Base-by-base conservation (phyloP, 169 alveolate genomes). In the Plasmodium fragile region DNA sequence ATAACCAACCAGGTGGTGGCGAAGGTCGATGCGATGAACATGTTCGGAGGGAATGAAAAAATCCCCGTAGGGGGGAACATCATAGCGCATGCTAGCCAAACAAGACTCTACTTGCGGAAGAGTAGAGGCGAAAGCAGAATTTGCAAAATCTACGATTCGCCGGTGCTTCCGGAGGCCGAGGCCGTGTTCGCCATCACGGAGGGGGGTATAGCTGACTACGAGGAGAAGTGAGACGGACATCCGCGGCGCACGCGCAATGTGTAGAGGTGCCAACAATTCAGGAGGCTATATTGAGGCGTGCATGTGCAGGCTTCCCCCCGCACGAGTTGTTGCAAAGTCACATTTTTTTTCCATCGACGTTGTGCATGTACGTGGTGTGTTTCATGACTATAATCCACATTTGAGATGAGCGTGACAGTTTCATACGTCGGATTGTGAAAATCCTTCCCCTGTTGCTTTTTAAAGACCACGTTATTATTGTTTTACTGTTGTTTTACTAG, bases 41-140 rank as follows among this genome's bases (percentile, higher is more conserved):
- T 96, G 95, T 96, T 95, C 92, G 98, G 97, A 81, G 94, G 92
- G 5, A 95, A 89, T 71, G 98, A 96, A 72, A 96, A 97, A 95
- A 93, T 96, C 97, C 98, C 99, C 7, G 98, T 99, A 45, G 99
- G 99, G 18, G 99, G 99, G 6, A 98, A 99, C 97, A 98, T 99
- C 43, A 97, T 99, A 94, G 99, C 99, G 34, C 99, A 99, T 96
- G 99, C 99, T 52, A 97, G 99, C 32, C 99, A 98, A 92, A 99
- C 99, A 4, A 97, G 99, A 83, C 95, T 99, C 59, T 98, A 96
- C 95, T 93, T 99, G 82, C 83, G 98, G 77, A 98, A 98, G 85
- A 97, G 89, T 1, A 97, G 99, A 84, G 99, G 98, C 0, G 99
- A 99, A 92, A 97, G 98, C 92, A 95, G 99, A 81, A 98, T 99